Evolutionary conservation across 2,329 filamentous ascomycete species (phyloP).

Genomic region (Paecilomyces dactylethromorphus): DNA sequence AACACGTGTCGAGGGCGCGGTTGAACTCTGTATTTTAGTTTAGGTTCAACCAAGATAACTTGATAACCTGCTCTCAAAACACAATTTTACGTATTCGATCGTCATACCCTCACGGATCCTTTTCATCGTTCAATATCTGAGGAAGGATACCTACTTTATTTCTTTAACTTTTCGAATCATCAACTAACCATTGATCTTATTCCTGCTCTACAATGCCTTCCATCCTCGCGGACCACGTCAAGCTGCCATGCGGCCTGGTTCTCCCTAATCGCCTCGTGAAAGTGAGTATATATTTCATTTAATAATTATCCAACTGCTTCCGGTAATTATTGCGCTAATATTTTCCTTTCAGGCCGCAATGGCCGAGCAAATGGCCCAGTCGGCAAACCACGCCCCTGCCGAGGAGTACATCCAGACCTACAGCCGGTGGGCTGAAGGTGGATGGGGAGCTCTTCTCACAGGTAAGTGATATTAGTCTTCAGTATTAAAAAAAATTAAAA

Average conservation of each 20-base stretch:
- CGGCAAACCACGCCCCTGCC: slow-evolving; percentile 39
- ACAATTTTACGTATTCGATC: too few species aligned
- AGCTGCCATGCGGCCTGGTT: slow-evolving; percentile 49
- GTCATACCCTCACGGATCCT: too few species aligned
- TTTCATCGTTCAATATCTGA: neutral
- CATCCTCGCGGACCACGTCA: slow-evolving; percentile 36
- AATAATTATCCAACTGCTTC: neutral
- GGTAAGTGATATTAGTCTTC: neutral
- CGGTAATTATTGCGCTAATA: neutral
- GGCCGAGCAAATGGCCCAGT: slow-evolving; percentile 41
- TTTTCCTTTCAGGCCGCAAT: slow-evolving; percentile 39
- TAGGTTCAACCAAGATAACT: too few species aligned
- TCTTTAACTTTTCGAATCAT: neutral
- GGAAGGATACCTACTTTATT: neutral
- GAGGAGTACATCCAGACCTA: slow-evolving; percentile 32
- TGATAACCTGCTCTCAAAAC: too few species aligned
- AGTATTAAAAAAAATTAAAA: too few species aligned
- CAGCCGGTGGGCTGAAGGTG: neutral
- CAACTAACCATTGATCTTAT: neutral
- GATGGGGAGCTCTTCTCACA: neutral
- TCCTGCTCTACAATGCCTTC: slow-evolving; percentile 1
- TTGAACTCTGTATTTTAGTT: too few species aligned
- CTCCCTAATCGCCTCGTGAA: slow-evolving; percentile 51
- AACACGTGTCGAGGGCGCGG: too few species aligned
- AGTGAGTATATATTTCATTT: slow-evolving; percentile 10